Base-by-base conservation (phyloP, 352 stramenopile genomes). In the Phytopythium oedochilum region DNA sequence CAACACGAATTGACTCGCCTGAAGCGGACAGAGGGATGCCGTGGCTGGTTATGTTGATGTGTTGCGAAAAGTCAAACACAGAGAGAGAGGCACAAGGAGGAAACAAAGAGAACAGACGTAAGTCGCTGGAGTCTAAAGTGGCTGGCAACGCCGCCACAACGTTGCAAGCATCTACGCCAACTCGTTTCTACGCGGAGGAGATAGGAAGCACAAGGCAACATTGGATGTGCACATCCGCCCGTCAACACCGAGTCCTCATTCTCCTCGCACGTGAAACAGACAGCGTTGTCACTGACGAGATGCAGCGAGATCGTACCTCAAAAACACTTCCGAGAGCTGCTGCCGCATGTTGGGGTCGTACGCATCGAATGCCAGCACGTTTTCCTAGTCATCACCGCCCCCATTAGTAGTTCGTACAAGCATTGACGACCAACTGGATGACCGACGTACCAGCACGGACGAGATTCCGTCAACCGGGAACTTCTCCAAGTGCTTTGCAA, bases 311-410 rank as follows among this genome's bases (percentile, higher is more conserved):
- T 55, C 71, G 56, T 83, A 84, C 73, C 79, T 78, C 26, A 88
- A 58, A 53, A 96, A 96, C 25, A 96, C 83, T 36, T 93, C 70
- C 0, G 79, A 78, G 9, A 96, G 66, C 31, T 89, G 71, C 53
- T 75, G 73, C 42, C 83, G 83, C 53, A 94, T 70, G 52, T 83
- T 82, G 31, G 65, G 66, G 59, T 92, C 83, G 60, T 92, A 96
- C 3, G 71, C 74, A 38, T 99, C 96, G 63, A 98, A 98, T 14
- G 90, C 92, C 23, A 98, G 68, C 17, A 99, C 89, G 62, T 98
- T 98, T 60, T 96, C 78, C 63, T 98, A 58, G 8, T 0, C 14
- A 15, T n/a, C 45, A 45, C 29, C 11, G 22, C 14, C 20, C 17
- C 9, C 20, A 18, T 60, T 26, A 42, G 25, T n/a, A 15, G 12